Evolutionary conservation across 2,329 filamentous ascomycete species (phyloP).

Genomic region (Ophiocordyceps australis): DNA sequence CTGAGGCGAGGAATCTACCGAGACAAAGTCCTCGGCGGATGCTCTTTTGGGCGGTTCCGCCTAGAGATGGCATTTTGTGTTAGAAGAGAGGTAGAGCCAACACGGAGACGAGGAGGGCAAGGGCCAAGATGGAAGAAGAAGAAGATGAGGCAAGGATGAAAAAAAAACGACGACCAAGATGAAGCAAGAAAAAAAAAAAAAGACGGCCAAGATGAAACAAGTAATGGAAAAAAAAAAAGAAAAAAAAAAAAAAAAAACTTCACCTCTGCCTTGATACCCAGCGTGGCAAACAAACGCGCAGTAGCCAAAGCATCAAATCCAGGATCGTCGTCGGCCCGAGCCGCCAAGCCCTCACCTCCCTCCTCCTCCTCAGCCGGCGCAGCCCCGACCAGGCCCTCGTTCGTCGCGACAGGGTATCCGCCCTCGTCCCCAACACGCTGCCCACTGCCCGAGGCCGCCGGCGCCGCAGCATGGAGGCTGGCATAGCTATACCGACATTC

Average conservation of each 20-base stretch:
- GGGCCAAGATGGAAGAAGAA: no score
- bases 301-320: slow-evolving; percentile 7
- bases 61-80: no score
- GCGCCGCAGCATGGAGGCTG: no score
- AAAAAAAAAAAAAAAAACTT: background rate
- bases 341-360: no score
- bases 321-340: slow-evolving; percentile 1
- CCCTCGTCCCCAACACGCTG: no score
- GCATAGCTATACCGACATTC: slow-evolving; percentile 10
- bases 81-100: no score
- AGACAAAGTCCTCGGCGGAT: slow-evolving; percentile 5
- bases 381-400: no score
- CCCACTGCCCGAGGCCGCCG: no score
- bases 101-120: no score
- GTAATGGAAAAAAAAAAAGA: background rate
- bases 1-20: slow-evolving; percentile 6
- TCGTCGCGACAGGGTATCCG: background rate
- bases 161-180: no score
- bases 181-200: background rate
- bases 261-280: slow-evolving; percentile 5
- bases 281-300: slow-evolving; percentile 6
- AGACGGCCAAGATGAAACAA: background rate
- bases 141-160: no score
- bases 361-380: no score
- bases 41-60: slow-evolving; percentile 3